These are phyloP conservation scores for Vachellia pachyceras DNA, from an alignment of 306 rosid genomes.

Conservation along the genomic window DNA sequence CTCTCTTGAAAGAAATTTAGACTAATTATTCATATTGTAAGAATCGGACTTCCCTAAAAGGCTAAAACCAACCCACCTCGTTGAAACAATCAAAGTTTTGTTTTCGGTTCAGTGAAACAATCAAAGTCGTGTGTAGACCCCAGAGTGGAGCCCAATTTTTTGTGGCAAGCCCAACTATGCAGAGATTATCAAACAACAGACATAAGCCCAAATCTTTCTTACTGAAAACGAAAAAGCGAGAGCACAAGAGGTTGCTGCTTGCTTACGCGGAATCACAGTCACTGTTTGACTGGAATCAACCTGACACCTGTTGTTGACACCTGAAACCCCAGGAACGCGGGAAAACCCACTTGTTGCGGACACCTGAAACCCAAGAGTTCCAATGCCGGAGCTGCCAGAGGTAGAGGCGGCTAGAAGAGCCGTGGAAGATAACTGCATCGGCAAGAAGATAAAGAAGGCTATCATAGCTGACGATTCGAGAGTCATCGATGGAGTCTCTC, in stretches of 20 bases:
- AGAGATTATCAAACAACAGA: neutral
- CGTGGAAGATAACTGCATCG: slow-evolving; percentile 72
- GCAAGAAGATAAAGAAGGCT: slow-evolving; percentile 71
- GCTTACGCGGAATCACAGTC: neutral
- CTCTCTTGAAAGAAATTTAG: too few species aligned
- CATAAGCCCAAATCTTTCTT: neutral
- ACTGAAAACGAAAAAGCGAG: neutral
- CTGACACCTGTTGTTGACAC: too few species aligned
- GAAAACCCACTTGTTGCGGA: slow-evolving; percentile 27
- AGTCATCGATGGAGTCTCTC: slow-evolving; percentile 81
- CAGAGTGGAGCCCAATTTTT: too few species aligned
- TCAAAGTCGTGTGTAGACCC: too few species aligned
- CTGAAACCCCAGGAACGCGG: slow-evolving; percentile 50
- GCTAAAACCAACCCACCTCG: too few species aligned
- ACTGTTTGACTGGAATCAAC: neutral
- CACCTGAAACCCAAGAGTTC: neutral
- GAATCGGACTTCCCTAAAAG: too few species aligned
- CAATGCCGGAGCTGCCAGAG: slow-evolving; percentile 97
- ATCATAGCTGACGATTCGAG: slow-evolving; percentile 77
- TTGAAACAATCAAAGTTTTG: too few species aligned
- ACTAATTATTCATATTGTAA: too few species aligned
- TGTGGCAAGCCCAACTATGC: neutral
- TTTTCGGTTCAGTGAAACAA: too few species aligned
- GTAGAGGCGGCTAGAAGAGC: slow-evolving; percentile 98
- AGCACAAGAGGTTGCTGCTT: neutral